Conservation (phyloP, 148 eudicot genomes). For the Vaccinium corymbosum region DNA sequence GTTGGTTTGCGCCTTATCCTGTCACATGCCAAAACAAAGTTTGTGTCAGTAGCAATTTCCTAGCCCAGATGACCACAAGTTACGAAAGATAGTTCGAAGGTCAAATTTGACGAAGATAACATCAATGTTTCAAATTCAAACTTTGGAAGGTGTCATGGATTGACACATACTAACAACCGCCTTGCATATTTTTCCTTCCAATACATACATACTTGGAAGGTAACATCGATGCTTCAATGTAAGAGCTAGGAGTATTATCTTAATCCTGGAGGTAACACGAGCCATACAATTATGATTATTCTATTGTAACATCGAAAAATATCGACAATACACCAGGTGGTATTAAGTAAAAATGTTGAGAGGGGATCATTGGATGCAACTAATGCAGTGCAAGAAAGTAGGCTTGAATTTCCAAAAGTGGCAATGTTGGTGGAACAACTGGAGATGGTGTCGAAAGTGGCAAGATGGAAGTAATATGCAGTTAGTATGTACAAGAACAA, state of each 20-base stretch:
- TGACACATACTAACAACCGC: background rate
- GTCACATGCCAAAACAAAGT: background rate
- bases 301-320: background rate
- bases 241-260: background rate
- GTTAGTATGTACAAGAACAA: background rate
- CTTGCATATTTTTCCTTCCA: background rate
- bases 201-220: background rate
- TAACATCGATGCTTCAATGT: background rate
- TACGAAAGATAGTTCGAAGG: background rate
- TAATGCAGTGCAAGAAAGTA: background rate
- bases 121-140: background rate
- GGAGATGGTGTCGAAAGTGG: background rate
- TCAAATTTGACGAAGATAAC: background rate
- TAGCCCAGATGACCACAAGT: background rate
- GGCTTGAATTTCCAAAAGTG: background rate
- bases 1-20: background rate
- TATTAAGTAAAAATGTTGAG: background rate
- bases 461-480: background rate
- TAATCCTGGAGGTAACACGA: background rate
- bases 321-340: background rate
- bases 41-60: background rate
- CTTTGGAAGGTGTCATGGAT: background rate
- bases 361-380: background rate
- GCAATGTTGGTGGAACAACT: background rate
- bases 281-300: background rate